Conservation (phyloP, 192 early-diverging fungal species). For the Dissophora ornata region DNA sequence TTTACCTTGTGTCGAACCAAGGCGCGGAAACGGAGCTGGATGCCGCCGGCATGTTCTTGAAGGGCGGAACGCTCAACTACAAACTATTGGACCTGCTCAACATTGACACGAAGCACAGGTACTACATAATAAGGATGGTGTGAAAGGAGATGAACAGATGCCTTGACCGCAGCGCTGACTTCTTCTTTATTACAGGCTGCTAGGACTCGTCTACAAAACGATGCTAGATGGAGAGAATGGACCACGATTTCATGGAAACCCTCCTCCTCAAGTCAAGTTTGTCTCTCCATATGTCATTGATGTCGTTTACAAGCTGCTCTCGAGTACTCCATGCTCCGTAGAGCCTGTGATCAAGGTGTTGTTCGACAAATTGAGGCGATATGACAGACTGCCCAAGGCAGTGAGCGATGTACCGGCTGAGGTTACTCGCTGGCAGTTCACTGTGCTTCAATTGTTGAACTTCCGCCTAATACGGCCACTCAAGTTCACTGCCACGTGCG, state of each 20-base stretch:
- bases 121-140: no score
- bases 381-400: slow-evolving; percentile 71
- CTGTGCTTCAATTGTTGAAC: slow-evolving; percentile 78
- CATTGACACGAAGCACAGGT: slow-evolving; percentile 74
- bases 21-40: slow-evolving; percentile 55
- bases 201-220: slow-evolving; percentile 78
- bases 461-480: slow-evolving; percentile 78
- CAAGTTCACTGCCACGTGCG: slow-evolving; percentile 75
- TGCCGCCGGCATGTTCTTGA: slow-evolving; percentile 63
- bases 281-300: slow-evolving; percentile 80
- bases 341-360: slow-evolving; percentile 79
- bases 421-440: slow-evolving; percentile 75
- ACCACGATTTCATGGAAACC: slow-evolving; percentile 65
- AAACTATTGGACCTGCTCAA: slow-evolving; percentile 78
- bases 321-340: slow-evolving; percentile 77
- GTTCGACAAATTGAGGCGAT: slow-evolving; percentile 75
- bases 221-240: slow-evolving; percentile 74
- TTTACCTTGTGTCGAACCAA: slow-evolving; percentile 62
- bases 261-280: slow-evolving; percentile 64
- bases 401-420: slow-evolving; percentile 41
- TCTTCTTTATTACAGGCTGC: slow-evolving; percentile 45
- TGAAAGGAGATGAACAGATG: no score
- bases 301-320: slow-evolving; percentile 80
- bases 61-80: slow-evolving; percentile 73
- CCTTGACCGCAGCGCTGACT: no score